Evolutionary conservation across 2,329 filamentous ascomycete genomes (phyloP).

Genomic region (Fusarium sp.): DNA sequence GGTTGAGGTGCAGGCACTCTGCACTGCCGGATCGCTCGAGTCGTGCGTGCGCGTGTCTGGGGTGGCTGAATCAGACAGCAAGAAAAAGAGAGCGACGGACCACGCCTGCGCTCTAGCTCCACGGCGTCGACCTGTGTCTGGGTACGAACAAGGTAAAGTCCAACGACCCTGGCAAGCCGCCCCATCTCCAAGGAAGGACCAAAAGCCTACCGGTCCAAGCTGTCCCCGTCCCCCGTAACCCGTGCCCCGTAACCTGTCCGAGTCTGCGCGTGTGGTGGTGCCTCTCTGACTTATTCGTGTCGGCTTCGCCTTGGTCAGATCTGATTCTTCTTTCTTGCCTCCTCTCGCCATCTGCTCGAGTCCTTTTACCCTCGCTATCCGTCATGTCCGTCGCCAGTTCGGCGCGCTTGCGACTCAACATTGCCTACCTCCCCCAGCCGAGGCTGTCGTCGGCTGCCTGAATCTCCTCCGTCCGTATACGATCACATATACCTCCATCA

Average conservation of each 20-base stretch:
- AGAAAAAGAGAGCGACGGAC: slow-evolving; percentile 21
- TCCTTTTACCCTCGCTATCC: slow-evolving; percentile 22
- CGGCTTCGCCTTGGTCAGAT: slow-evolving; percentile 30
- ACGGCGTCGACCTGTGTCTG: slow-evolving; percentile 21
- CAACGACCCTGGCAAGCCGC: slow-evolving; percentile 36
- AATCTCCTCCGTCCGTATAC: slow-evolving; percentile 13
- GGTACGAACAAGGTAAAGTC: slow-evolving; percentile 33
- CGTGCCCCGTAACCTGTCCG: slow-evolving; percentile 34
- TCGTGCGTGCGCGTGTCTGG: slow-evolving; percentile 32
- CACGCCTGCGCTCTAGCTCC: slow-evolving; percentile 32
- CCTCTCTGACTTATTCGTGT: slow-evolving; percentile 27
- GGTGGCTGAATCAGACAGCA: slow-evolving; percentile 41
- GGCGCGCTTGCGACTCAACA: slow-evolving; percentile 40
- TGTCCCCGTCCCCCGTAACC: slow-evolving; percentile 32
- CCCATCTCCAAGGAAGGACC: slow-evolving; percentile 35
- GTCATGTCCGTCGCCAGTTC: slow-evolving; percentile 42
- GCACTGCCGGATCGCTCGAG: slow-evolving; percentile 30
- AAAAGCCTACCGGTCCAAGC: slow-evolving; percentile 33
- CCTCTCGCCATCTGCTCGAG: slow-evolving; percentile 14
- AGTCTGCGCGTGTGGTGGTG: slow-evolving; percentile 31
- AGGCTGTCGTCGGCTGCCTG: slow-evolving; percentile 35
- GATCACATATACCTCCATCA: slow-evolving; percentile 16
- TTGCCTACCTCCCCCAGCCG: slow-evolving; percentile 32
- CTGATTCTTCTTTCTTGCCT: slow-evolving; percentile 26
- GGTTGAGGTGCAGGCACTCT: not conserved